These are phyloP conservation scores for Capsicum pubescens DNA, from an alignment of 257 asterid species.

Conservation along the genomic window DNA sequence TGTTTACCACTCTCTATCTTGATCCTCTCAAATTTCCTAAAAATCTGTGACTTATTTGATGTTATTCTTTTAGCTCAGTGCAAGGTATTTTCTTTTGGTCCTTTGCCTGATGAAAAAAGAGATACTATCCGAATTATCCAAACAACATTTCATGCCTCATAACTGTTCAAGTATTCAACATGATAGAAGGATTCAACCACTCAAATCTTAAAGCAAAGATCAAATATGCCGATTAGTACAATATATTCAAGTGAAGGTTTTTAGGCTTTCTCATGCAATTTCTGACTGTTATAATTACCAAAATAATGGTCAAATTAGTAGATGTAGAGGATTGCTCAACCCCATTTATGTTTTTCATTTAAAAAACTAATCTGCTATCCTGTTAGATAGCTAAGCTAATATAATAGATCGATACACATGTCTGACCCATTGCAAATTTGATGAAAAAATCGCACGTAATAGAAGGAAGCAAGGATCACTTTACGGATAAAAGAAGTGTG, in stretches of 20 bases:
- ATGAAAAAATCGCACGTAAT: neutral
- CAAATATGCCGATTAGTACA: neutral
- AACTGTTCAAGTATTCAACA: slow-evolving; percentile 23
- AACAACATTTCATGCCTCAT: neutral
- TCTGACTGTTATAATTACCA: slow-evolving; percentile 9
- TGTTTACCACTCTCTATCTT: too few species aligned
- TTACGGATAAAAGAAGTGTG: neutral
- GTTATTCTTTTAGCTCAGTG: slow-evolving; percentile 8
- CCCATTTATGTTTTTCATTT: neutral
- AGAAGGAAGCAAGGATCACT: neutral
- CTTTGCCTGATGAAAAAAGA: neutral
- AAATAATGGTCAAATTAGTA: neutral
- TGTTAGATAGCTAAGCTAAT: neutral
- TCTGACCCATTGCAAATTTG: neutral
- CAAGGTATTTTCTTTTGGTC: neutral
- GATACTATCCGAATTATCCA: neutral
- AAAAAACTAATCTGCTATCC: slow-evolving; percentile 12
- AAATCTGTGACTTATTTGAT: neutral
- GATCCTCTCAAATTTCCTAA: slow-evolving; percentile 5
- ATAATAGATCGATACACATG: slow-evolving; percentile 5
- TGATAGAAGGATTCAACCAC: slow-evolving; percentile 1
- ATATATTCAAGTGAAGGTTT: slow-evolving; percentile 4
- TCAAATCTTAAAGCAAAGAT: neutral
- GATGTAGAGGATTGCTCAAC: neutral
- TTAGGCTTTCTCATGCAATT: slow-evolving; percentile 20